Evolutionary conservation across 164 flowering plant species (phyloP).

Genomic region (Litsea cubeba): DNA sequence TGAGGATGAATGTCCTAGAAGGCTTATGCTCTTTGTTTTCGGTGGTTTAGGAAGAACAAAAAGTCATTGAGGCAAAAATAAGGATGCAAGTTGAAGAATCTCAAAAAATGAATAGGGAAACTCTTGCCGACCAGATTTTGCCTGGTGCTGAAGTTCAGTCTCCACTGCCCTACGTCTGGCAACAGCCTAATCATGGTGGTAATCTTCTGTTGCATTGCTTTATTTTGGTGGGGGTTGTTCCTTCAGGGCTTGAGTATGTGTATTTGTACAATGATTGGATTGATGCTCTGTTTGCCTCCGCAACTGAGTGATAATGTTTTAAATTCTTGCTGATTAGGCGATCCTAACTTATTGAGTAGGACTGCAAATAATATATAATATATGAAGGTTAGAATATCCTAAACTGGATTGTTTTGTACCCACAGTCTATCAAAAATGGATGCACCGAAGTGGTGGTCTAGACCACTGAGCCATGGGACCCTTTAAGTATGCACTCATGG

Average conservation of each 20-base stretch:
- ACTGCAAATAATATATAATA: background rate
- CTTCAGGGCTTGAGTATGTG: too few species aligned
- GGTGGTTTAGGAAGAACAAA: conserved; percentile 33
- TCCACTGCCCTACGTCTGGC: conserved; percentile 8
- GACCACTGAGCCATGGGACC: background rate
- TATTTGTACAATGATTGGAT: too few species aligned
- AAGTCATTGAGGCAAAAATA: conserved; percentile 33
- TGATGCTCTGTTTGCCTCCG: too few species aligned
- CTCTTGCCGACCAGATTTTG: conserved; percentile 1
- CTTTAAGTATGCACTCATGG: background rate
- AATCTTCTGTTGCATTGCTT: background rate
- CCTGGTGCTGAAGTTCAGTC: conserved; percentile 11
- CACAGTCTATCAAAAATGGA: background rate
- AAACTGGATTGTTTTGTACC: background rate
- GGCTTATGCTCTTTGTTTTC: conserved; percentile 6
- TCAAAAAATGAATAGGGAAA: conserved; percentile 14
- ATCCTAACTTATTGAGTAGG: background rate
- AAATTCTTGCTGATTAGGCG: background rate
- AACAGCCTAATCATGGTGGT: conserved; percentile 9
- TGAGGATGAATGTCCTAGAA: background rate
- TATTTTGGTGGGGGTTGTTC: too few species aligned
- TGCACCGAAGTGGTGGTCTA: background rate
- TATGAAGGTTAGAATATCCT: background rate
- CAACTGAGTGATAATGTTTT: too few species aligned
- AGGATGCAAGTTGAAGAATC: conserved; percentile 28